Evolutionary conservation across 805 yeast species (phyloP), one percentile per base, ranked within the genome.

Genomic region (Isabelozyma heimii): DNA sequence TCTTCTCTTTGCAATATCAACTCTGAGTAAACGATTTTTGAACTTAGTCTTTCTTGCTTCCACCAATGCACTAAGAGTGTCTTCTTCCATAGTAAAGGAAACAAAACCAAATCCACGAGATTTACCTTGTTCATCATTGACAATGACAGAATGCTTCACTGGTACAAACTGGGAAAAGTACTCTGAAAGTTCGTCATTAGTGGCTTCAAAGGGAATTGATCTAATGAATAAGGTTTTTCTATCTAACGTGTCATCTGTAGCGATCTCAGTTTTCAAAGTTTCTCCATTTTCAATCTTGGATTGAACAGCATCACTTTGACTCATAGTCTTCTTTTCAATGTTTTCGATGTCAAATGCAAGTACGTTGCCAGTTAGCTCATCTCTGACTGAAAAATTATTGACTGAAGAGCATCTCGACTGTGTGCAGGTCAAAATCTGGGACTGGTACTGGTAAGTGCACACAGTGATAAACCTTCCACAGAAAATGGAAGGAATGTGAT

Each of bases 61-160:
- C 16, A 76, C 81, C 53, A 91, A 72, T 0, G 97, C 97, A 42
- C 79, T 72, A 39, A 79, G 64, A 0, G 97, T 88, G 62, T 94
- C 99, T 43, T 90, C 96, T 53, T 89, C 91, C 44, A 80, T 69
- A 1, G 88, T 82, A 66, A 94, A 94, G 37, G 96, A 85, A 13
- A 91, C 99, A 67, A 94, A 94, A 3, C 99, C 99, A 69, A 91
- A 94, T 1, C 99, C 98, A 65, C 91, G 80, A 2, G 97, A 89
- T 42, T 85, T 77, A 47, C 87, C 81, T 35, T 85, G 82, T 9
- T 75, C 74, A 62, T 91, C 97, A 38, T 76, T 86, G 14, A 94
- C 98, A 40, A 94, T 80, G 42, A 91, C 91, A 1, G 97, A 96
- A 68, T 94, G 99, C 68, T 86, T 91, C 10, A 92, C 95, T 6